phyloP scores from a whole-genome alignment of 139 green algal genomes.

The Spirogloea muscicola region DNA sequence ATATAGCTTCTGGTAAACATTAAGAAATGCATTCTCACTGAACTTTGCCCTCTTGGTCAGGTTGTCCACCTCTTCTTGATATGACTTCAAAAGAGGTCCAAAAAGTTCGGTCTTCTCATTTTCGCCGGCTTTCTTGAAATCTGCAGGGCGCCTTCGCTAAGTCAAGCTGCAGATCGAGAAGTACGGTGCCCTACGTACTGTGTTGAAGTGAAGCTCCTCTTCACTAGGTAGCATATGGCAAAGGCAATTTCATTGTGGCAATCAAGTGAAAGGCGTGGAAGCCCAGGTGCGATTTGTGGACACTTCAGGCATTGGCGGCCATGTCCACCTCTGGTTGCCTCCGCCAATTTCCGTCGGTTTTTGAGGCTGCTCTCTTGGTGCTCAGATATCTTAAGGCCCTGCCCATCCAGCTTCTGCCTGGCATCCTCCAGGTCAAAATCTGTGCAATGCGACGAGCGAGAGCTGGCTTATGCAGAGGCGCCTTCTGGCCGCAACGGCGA shows the following conservation, averaged over 20 bases:
- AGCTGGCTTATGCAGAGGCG: too few relatives aligned
- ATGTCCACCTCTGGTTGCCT: constrained; percentile 63
- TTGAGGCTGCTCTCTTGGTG: constrained; percentile 70
- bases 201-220: too few relatives aligned
- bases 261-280: not conserved
- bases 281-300: not conserved
- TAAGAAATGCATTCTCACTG: constrained; percentile 71
- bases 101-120: constrained; percentile 52
- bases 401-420: constrained; percentile 70
- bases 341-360: constrained; percentile 58
- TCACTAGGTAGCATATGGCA: too few relatives aligned
- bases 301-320: too few relatives aligned
- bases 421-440: constrained; percentile 81
- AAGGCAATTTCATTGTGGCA: too few relatives aligned
- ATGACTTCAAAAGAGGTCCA: constrained; percentile 72
- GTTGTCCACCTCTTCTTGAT: constrained; percentile 78
- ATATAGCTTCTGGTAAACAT: constrained; percentile 85
- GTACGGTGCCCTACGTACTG: too few relatives aligned
- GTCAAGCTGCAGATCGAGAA: too few relatives aligned
- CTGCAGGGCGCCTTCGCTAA: constrained; percentile 7
- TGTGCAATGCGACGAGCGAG: too few relatives aligned
- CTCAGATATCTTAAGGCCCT: constrained; percentile 74
- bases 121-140: constrained; percentile 38
- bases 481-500: too few relatives aligned
- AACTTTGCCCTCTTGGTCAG: constrained; percentile 62